phyloP scores from a whole-genome alignment of 257 asterid genomes.

The Nicotiana tomentosiformis region DNA sequence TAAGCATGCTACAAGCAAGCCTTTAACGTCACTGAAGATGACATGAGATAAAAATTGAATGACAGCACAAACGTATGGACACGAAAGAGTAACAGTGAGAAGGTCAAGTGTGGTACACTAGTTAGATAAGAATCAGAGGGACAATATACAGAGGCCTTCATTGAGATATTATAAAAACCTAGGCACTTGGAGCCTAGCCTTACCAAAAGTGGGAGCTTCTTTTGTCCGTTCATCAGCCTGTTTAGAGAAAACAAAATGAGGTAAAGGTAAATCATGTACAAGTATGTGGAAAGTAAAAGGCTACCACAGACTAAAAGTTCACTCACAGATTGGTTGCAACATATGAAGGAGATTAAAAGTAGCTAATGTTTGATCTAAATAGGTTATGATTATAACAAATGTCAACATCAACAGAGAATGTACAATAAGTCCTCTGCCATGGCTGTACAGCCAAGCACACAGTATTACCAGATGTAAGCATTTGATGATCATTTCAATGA shows the following conservation, averaged over 20 bases:
- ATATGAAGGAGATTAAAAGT: background rate
- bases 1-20: background rate
- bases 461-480: background rate
- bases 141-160: background rate
- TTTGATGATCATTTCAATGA: background rate
- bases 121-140: background rate
- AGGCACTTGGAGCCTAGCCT: conserved; percentile 3
- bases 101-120: background rate
- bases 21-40: background rate
- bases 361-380: background rate
- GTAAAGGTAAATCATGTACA: background rate
- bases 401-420: background rate
- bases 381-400: background rate
- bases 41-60: background rate
- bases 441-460: background rate
- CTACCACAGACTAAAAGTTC: background rate
- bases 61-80: background rate
- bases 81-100: background rate
- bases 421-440: background rate
- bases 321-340: background rate
- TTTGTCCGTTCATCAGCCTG: conserved; percentile 36
- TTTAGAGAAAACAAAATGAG: background rate
- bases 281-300: background rate
- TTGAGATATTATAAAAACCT: background rate
- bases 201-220: conserved; percentile 41